These are phyloP conservation scores for Beauveria varroae DNA, from an alignment of 2,329 filamentous ascomycete species.

Conservation along the genomic window DNA sequence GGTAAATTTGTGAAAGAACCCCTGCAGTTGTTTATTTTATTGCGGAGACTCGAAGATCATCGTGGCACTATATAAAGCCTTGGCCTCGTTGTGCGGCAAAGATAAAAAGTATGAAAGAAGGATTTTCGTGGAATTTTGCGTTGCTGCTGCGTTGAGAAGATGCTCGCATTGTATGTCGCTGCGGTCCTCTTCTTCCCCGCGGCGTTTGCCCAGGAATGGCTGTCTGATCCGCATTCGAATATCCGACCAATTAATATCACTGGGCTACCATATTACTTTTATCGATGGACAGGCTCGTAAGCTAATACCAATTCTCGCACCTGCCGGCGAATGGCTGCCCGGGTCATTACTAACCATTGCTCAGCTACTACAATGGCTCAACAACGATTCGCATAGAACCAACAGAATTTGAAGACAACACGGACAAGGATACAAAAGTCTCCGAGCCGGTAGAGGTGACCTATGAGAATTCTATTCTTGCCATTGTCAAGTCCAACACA, in stretches of 20 bases:
- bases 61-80: neutral
- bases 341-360: neutral
- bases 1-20: neutral
- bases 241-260: slow-evolving; percentile 3
- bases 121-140: neutral
- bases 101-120: neutral
- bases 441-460: neutral
- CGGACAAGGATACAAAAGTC: neutral
- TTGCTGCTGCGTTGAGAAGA: neutral
- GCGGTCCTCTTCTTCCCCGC: neutral
- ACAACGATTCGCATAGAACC: slow-evolving; percentile 1
- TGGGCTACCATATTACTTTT: neutral
- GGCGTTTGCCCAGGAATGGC: neutral
- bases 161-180: neutral
- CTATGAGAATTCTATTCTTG: slow-evolving; percentile 1
- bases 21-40: neutral
- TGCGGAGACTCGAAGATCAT: neutral
- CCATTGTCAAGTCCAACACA: slow-evolving; percentile 1
- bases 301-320: neutral
- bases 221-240: slow-evolving; percentile 2
- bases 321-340: neutral
- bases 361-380: slow-evolving; percentile 5
- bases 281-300: slow-evolving; percentile 7
- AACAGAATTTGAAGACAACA: neutral
- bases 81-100: neutral